phyloP scores from a whole-genome alignment of 331 rosid species.

The Pyrus hybrid region DNA sequence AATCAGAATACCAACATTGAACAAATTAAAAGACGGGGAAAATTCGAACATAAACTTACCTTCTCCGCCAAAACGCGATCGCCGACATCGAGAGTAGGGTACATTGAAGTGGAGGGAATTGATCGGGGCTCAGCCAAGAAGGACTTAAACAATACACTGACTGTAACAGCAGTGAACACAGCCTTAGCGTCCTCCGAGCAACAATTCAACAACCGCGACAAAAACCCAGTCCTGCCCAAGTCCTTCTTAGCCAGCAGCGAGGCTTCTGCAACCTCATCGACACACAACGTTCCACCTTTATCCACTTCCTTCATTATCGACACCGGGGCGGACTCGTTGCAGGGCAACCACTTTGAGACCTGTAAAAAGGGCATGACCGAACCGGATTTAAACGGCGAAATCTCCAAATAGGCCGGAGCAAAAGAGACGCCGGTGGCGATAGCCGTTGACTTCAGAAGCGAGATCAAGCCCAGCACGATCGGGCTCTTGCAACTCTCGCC shows the following conservation, averaged over 20 bases:
- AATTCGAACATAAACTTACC: constrained; percentile 23
- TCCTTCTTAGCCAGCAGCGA: constrained; percentile 11
- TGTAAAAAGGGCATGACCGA: constrained; percentile 56
- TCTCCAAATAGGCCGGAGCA: constrained; percentile 33
- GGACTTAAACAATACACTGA: constrained; percentile 65
- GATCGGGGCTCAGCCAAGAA: constrained; percentile 88
- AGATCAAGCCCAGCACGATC: constrained; percentile 48
- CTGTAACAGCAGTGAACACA: constrained; percentile 71
- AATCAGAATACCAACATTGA: neutral
- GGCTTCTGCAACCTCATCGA: neutral
- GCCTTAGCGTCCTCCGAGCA: constrained; percentile 86
- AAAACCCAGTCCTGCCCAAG: constrained; percentile 48
- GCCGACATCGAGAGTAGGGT: constrained; percentile 83
- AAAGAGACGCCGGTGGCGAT: constrained; percentile 36
- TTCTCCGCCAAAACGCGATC: constrained; percentile 91
- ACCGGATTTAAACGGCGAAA: constrained; percentile 51
- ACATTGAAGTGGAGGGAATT: constrained; percentile 90
- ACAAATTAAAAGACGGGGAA: neutral
- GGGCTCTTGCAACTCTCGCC: constrained; percentile 43
- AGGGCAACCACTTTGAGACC: constrained; percentile 75
- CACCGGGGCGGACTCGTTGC: constrained; percentile 44
- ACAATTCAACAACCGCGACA: constrained; percentile 41
- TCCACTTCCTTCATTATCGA: constrained; percentile 39
- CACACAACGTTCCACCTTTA: constrained; percentile 46
- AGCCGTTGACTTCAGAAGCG: constrained; percentile 67